Conservation (phyloP, 1,284 basidiomycete genomes). For the Stereum hirsutum region DNA sequence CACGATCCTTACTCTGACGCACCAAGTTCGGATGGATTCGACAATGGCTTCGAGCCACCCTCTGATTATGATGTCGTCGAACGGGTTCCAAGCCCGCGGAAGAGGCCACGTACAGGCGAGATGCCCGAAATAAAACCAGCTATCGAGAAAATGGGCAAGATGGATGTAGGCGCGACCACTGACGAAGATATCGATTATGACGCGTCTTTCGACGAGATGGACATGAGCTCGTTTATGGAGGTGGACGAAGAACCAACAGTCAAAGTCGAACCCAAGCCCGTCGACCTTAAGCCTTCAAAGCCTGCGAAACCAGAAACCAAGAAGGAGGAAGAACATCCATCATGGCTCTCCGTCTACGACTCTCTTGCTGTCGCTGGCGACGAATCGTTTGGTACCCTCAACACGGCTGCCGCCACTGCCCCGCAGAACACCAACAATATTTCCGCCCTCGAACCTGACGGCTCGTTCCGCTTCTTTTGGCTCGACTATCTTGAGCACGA, state of each 20-base stretch:
- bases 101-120: conserved; percentile 40
- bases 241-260: conserved; percentile 19
- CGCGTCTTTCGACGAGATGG: conserved; percentile 42
- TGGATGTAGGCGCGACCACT: conserved; percentile 40
- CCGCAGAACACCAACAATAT: conserved; percentile 36
- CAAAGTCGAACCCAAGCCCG: conserved; percentile 16
- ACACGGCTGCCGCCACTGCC: conserved; percentile 24
- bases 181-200: conserved; percentile 35
- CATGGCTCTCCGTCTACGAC: conserved; percentile 75
- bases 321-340: conserved; percentile 41
- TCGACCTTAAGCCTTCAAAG: conserved; percentile 19
- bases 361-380: conserved; percentile 49
- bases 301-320: conserved; percentile 19
- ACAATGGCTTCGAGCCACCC: conserved; percentile 24
- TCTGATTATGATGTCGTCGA: conserved; percentile 44
- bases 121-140: conserved; percentile 38
- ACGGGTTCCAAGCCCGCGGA: conserved; percentile 48
- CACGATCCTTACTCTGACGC: conserved; percentile 50
- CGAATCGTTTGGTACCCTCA: conserved; percentile 42
- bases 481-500: conserved; percentile 84
- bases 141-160: conserved; percentile 41
- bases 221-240: conserved; percentile 51
- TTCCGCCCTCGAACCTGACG: conserved; percentile 68
- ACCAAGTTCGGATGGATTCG: conserved; percentile 31
- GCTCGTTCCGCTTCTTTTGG: conserved; percentile 89